Evolutionary conservation across 345 rosid species (phyloP).

Genomic region (Draba incana): DNA sequence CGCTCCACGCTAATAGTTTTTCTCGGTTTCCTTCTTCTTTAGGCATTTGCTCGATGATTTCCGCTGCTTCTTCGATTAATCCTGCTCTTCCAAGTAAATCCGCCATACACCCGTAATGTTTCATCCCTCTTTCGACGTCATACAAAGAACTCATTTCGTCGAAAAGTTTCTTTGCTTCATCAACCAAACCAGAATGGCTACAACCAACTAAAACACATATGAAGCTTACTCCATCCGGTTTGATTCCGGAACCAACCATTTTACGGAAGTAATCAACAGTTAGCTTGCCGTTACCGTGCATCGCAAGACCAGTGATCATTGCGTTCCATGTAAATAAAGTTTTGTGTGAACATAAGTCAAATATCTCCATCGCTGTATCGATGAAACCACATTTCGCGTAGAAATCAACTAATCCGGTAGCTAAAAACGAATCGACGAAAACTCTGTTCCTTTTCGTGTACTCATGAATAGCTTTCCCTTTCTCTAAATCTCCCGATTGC

Average conservation of each 20-base stretch:
- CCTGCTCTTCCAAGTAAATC: constrained; percentile 80
- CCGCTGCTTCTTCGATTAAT: constrained; percentile 62
- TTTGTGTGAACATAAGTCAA: constrained; percentile 49
- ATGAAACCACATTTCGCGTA: constrained; percentile 72
- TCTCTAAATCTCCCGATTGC: constrained; percentile 57
- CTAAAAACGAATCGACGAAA: constrained; percentile 56
- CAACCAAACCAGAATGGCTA: constrained; percentile 70
- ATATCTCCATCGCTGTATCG: constrained; percentile 50
- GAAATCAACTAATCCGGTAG: constrained; percentile 69
- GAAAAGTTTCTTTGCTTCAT: constrained; percentile 62
- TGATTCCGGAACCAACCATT: constrained; percentile 55
- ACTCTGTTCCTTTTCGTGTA: constrained; percentile 45
- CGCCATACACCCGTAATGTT: constrained; percentile 79
- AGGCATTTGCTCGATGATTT: constrained; percentile 62
- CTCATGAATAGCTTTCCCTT: constrained; percentile 57
- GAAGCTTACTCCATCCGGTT: constrained; percentile 63
- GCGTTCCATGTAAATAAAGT: constrained; percentile 70
- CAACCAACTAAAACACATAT: constrained; percentile 71
- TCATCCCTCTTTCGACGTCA: constrained; percentile 54
- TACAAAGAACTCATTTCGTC: constrained; percentile 54
- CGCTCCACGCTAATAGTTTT: constrained; percentile 65
- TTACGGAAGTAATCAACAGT: constrained; percentile 51
- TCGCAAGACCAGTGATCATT: constrained; percentile 68
- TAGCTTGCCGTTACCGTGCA: constrained; percentile 59
- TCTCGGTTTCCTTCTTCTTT: constrained; percentile 48